Percentiles rank a stretch among this genome's conserved stretches.
Conservation (phyloP, 441 rosid genomes). For the Daphne laureola region DNA sequence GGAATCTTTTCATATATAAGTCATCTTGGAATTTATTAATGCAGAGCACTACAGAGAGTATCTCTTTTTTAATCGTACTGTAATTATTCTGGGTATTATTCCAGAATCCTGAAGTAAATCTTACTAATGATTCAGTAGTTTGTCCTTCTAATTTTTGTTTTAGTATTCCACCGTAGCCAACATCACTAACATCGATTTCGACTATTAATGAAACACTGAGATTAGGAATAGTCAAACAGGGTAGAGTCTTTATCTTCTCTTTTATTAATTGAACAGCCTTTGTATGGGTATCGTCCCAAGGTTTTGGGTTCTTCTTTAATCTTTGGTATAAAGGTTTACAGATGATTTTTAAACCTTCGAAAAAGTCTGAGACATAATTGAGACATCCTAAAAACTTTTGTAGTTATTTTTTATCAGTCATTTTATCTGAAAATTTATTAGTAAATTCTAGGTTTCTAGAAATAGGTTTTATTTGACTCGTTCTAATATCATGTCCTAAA, state of each 20-base stretch:
- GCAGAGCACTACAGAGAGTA: background rate
- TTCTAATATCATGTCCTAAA: no score
- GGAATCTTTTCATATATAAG: background rate
- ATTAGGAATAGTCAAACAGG: no score
- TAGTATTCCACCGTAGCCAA: background rate
- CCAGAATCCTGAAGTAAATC: background rate
- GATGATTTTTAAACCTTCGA: no score
- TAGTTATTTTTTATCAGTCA: no score
- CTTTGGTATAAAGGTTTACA: background rate
- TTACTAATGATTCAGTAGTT: background rate
- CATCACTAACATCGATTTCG: background rate
- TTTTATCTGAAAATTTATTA: no score
- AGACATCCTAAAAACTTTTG: no score
- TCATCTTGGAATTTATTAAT: background rate
- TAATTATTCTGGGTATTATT: background rate
- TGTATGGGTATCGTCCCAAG: background rate
- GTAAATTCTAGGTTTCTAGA: no score
- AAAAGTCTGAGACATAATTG: no score
- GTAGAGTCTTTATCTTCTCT: background rate
- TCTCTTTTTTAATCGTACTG: no score
- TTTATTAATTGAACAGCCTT: background rate
- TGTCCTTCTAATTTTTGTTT: background rate
- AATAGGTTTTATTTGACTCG: no score
- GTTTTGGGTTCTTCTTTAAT: background rate
- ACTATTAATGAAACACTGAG: background rate